Percentiles rank a stretch among this genome's conserved stretches.
phyloP scores from a whole-genome alignment of 257 asterid genomes.

The Nicotiana otophora region DNA sequence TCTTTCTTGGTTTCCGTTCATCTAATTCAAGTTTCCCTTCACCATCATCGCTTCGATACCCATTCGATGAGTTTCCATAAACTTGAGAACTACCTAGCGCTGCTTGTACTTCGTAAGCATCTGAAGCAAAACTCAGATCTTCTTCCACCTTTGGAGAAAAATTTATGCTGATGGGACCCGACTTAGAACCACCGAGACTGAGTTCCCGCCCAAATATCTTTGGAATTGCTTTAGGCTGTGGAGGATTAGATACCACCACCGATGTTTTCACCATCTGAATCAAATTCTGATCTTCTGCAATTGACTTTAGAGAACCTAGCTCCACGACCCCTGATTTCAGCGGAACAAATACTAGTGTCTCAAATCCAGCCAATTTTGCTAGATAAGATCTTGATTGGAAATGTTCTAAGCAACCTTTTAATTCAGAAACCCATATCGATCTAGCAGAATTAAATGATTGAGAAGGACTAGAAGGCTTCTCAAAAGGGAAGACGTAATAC shows the following conservation, averaged over 20 bases:
- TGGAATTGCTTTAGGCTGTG: constrained; percentile 44
- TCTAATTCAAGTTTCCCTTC: constrained; percentile 51
- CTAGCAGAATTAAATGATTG: constrained; percentile 89
- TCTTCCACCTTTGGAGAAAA: constrained; percentile 65
- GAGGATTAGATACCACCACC: constrained; percentile 38
- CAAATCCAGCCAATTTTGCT: constrained; percentile 53
- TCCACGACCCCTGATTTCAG: constrained; percentile 85
- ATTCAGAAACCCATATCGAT: constrained; percentile 69
- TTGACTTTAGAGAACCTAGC: constrained; percentile 58
- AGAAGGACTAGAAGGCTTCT: constrained; percentile 86
- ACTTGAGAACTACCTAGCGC: constrained; percentile 36
- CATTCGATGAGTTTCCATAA: constrained; percentile 56
- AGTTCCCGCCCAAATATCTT: constrained; percentile 76
- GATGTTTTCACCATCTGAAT: constrained; percentile 54
- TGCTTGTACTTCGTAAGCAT: constrained; percentile 44
- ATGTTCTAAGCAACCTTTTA: constrained; percentile 45
- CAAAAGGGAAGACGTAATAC: constrained; percentile 86
- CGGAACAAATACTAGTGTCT: constrained; percentile 63
- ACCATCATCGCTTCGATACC: constrained; percentile 45
- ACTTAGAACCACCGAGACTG: constrained; percentile 55
- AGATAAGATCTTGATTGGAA: constrained; percentile 72
- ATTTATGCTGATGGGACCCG: constrained; percentile 70
- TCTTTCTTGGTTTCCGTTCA: constrained; percentile 72
- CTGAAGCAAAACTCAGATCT: constrained; percentile 42
- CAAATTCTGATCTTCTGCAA: constrained; percentile 52